phyloP scores from a whole-genome alignment of 148 eudicot species.

The Cornus florida region DNA sequence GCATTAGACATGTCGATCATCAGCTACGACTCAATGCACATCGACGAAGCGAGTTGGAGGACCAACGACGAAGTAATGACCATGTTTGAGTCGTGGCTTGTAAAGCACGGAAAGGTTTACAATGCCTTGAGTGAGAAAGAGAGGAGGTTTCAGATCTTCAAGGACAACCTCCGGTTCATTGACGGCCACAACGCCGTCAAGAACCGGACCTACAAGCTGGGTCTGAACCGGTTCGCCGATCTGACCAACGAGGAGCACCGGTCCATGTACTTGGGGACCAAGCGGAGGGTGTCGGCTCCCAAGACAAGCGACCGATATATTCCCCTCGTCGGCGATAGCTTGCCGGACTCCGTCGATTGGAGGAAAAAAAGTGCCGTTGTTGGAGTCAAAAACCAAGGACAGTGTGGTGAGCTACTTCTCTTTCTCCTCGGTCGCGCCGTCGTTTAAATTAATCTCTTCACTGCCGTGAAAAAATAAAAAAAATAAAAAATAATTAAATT shows the following conservation, averaged over 20 bases:
- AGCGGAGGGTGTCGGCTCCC: not conserved
- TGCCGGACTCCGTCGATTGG: conserved; percentile 80
- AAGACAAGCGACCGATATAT: conserved; percentile 49
- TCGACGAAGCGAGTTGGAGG: no score
- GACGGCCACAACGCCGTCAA: conserved; percentile 55
- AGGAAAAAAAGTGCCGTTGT: conserved; percentile 71
- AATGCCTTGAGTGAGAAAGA: no score
- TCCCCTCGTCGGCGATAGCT: conserved; percentile 43
- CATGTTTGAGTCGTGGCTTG: no score
- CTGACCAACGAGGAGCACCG: conserved; percentile 81
- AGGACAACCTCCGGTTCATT: conserved; percentile 25
- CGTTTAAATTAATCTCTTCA: no score
- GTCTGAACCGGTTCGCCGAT: conserved; percentile 79
- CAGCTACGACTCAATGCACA: conserved; percentile 24
- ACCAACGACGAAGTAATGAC: no score
- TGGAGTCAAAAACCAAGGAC: conserved; percentile 75
- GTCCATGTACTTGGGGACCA: conserved; percentile 50
- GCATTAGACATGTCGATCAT: conserved; percentile 49
- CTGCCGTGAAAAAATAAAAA: no score
- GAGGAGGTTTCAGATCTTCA: no score
- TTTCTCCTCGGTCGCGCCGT: not conserved
- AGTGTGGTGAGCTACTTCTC: conserved; percentile 53
- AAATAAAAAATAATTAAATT: no score
- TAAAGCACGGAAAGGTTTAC: no score
- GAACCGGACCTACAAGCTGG: conserved; percentile 49